Percentiles rank a stretch among this genome's conserved stretches.
Evolutionary conservation across 352 stramenopile genomes (phyloP).

Genomic region (Poterioochromonas sp.): DNA sequence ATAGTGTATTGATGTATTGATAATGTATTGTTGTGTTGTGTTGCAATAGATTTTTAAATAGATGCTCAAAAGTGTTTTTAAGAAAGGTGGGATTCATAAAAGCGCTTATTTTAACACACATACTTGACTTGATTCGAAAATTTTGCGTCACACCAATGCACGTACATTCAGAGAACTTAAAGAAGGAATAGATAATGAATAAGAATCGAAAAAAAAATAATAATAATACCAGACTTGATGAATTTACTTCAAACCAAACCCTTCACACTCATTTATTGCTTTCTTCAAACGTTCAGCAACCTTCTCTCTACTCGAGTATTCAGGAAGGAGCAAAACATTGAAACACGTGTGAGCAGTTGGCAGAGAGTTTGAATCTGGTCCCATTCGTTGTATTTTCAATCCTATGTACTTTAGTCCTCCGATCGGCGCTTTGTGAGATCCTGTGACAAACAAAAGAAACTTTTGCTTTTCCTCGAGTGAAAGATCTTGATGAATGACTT

Average conservation of each 20-base stretch:
- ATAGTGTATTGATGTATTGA: no score
- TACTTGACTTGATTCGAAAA: no score
- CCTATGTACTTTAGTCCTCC: slow-evolving; percentile 56
- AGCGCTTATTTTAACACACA: no score
- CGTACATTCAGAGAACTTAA: no score
- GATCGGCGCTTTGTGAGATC: slow-evolving; percentile 59
- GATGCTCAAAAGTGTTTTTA: no score
- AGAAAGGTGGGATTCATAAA: no score
- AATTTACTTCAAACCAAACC: slow-evolving; percentile 66
- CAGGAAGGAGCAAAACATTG: slow-evolving; percentile 63
- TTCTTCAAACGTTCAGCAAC: slow-evolving; percentile 50
- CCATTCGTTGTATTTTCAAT: slow-evolving; percentile 57
- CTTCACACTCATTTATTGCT: slow-evolving; percentile 65
- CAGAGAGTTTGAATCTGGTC: slow-evolving; percentile 58
- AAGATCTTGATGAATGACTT: slow-evolving; percentile 51
- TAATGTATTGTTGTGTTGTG: no score
- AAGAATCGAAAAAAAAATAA: no score
- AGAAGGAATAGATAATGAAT: no score
- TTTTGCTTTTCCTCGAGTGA: slow-evolving; percentile 50
- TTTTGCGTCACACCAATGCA: no score
- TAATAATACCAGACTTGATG: no score
- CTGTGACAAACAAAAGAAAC: slow-evolving; percentile 67
- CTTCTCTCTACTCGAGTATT: slow-evolving; percentile 62
- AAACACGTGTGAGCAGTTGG: slow-evolving; percentile 70
- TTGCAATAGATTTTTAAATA: no score